Conservation (phyloP, 1,284 basidiomycete species). For the Malassezia japonica region DNA sequence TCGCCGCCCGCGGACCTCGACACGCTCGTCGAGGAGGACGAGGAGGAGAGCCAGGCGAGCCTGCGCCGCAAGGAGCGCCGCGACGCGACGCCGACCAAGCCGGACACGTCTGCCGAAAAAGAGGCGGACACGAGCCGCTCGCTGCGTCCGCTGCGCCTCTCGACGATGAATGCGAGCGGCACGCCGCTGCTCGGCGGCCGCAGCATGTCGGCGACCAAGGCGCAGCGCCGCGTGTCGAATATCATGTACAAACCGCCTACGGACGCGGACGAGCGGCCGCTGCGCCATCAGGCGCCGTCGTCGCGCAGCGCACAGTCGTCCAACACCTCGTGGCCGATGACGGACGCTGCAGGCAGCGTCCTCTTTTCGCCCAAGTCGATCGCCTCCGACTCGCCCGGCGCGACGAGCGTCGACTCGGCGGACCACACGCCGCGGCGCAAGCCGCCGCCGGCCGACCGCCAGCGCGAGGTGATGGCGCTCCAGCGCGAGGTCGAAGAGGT, state of each 20-base stretch:
- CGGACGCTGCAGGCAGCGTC: slow-evolving; percentile 7
- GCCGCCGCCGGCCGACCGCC: not conserved
- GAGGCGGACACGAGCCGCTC: not conserved
- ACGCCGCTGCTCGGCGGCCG: not conserved
- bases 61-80: not conserved
- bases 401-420: slow-evolving; percentile 13
- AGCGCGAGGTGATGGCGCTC: slow-evolving; percentile 1
- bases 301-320: slow-evolving; percentile 7
- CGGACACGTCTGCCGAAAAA: slow-evolving; percentile 2
- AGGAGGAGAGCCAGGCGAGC: too few relatives aligned
- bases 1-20: not conserved
- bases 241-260: slow-evolving; percentile 12
- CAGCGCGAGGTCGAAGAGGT: slow-evolving; percentile 18
- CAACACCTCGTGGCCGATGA: slow-evolving; percentile 10
- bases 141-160: slow-evolving; percentile 10
- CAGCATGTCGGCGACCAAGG: not conserved
- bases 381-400: slow-evolving; percentile 9
- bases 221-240: slow-evolving; percentile 3
- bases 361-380: slow-evolving; percentile 8
- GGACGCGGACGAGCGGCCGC: not conserved
- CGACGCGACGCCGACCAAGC: not conserved
- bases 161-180: not conserved
- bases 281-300: not conserved
- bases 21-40: not conserved
- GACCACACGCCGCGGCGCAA: slow-evolving; percentile 1